A percentile compares a stretch with the other conserved stretches of the same genome.
These are phyloP conservation scores for Glycine latifolia DNA, from an alignment of 306 rosid species.

Conservation along the genomic window DNA sequence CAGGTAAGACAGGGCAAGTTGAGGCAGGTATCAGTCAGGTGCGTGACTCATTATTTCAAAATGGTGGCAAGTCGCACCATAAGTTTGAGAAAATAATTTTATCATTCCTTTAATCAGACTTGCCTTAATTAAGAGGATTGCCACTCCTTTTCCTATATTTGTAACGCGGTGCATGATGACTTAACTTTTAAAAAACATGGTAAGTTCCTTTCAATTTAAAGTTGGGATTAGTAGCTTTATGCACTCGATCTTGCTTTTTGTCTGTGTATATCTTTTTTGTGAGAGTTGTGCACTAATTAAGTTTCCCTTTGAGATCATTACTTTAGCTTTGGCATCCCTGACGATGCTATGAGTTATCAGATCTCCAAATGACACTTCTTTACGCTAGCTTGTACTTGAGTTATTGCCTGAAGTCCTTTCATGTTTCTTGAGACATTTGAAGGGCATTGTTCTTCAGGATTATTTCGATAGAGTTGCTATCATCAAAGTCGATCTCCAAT, in stretches of 20 bases:
- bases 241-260: conserved; percentile 12
- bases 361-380: background rate
- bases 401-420: background rate
- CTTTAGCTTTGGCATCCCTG: background rate
- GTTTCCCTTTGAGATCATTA: background rate
- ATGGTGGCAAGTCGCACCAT: background rate
- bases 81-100: background rate
- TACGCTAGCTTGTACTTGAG: background rate
- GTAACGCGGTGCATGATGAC: background rate
- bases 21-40: background rate
- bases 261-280: background rate
- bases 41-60: background rate
- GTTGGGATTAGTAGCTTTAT: background rate
- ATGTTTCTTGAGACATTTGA: background rate
- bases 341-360: background rate
- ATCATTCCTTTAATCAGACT: background rate
- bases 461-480: background rate
- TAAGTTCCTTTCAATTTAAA: background rate
- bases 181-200: background rate
- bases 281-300: background rate
- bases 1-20: too few species aligned
- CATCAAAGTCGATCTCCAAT: too few species aligned
- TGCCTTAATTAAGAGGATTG: conserved; percentile 5
- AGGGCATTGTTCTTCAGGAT: background rate
- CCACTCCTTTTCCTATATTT: background rate